Evolutionary conservation across 305 asterid genomes (phyloP), one percentile per base, ranked within the genome.

Genomic region (Fraxinus sp.): DNA sequence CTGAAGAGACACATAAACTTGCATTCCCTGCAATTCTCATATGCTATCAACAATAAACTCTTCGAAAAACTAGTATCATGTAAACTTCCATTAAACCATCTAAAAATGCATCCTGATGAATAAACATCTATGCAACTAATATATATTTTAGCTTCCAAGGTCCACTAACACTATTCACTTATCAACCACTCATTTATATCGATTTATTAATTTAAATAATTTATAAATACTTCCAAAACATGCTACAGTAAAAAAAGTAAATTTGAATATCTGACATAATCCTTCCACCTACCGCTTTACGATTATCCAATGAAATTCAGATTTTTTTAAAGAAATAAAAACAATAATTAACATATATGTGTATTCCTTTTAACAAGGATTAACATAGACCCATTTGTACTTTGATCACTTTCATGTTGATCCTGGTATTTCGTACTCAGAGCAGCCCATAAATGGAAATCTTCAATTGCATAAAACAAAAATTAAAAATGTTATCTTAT

Each of bases 1-100:
- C 87, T 85, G 82, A 88, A 88, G 80, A 88, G 90, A 79, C 95
- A 87, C 87, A 92, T 73, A 79, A 92, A 90, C 85, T 87, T 87
- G 90, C 71, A 80, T 10, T 91, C 77, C 83, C 95, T 92, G 87
- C 43, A 71, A 30, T 71, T 71, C 32, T 2, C 77, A 71, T 32
- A 71, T 30, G 0, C 26, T 39, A 16, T 66, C 76, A 30, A 13
- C 10, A 20, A 70, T 70, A 5, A 70, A 24, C 75, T 70, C 11
- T 24, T 22, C 0, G 0, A 9, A 24, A 75, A 75, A 57, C 0
- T 18, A 57, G 28, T 18, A 57, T 57, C 28, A 2, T 18, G 62
- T 18, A 18, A 59, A 59, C 70, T 59, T 59, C 70, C 30, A 59
- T 8, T 59, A 20, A 22, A 59, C 14, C 70, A 57, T 57, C 68